Conservation (phyloP, 352 stramenopile genomes). For the Phytophthora ohioensis region DNA sequence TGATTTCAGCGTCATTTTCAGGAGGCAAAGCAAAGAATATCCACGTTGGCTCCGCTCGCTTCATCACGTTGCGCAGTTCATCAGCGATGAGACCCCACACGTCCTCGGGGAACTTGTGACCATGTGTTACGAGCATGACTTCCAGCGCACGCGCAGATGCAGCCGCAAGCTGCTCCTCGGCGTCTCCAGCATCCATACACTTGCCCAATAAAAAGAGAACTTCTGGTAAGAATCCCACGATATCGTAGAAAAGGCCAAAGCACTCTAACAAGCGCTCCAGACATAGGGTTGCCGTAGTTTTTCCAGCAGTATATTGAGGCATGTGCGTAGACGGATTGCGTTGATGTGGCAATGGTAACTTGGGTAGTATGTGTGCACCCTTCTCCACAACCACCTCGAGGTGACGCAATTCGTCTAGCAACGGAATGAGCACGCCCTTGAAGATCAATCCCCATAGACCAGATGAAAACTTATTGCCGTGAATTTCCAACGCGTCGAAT, state of each 20-base stretch:
- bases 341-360: slow-evolving; percentile 44
- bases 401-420: slow-evolving; percentile 82
- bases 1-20: slow-evolving; percentile 5
- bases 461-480: slow-evolving; percentile 76
- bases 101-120: slow-evolving; percentile 82
- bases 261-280: slow-evolving; percentile 70
- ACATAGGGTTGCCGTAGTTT: slow-evolving; percentile 74
- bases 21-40: slow-evolving; percentile 59
- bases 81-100: slow-evolving; percentile 86
- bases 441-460: slow-evolving; percentile 88
- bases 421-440: slow-evolving; percentile 85
- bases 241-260: slow-evolving; percentile 85
- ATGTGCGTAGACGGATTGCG: slow-evolving; percentile 35
- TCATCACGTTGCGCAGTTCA: slow-evolving; percentile 82
- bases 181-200: slow-evolving; percentile 80
- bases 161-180: slow-evolving; percentile 72
- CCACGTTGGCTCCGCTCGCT: slow-evolving; percentile 78
- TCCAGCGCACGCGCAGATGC: slow-evolving; percentile 69
- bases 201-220: slow-evolving; percentile 81
- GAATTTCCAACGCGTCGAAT: slow-evolving; percentile 74
- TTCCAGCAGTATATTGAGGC: slow-evolving; percentile 46
- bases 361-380: slow-evolving; percentile 42
- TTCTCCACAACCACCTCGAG: slow-evolving; percentile 72
- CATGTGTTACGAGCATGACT: slow-evolving; percentile 73
- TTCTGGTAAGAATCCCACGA: slow-evolving; percentile 79